phyloP scores from a whole-genome alignment of 768 basidiomycete genomes.

The Hypsizygus marmoreus region DNA sequence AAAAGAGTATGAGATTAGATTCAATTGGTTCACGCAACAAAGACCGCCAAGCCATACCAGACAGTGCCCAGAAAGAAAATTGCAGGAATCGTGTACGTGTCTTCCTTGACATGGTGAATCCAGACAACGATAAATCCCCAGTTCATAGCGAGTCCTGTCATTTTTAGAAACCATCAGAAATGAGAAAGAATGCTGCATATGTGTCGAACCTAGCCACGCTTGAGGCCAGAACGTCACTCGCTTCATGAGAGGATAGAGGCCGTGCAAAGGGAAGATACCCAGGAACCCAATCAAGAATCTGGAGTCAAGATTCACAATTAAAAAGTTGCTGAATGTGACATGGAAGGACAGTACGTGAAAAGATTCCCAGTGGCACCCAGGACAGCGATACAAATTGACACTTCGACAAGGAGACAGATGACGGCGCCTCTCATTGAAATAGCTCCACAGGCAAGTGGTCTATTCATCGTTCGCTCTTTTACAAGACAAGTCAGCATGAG shows the following conservation, averaged over 20 bases:
- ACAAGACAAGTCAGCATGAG: neutral
- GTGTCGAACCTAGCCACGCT: slow-evolving; percentile 38
- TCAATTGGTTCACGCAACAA: neutral
- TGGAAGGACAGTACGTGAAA: slow-evolving; percentile 3
- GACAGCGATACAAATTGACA: neutral
- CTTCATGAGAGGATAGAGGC: slow-evolving; percentile 44
- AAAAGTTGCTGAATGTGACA: neutral
- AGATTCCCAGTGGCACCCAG: neutral
- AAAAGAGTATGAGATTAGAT: too few relatives aligned
- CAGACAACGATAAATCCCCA: slow-evolving; percentile 24
- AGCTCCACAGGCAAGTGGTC: slow-evolving; percentile 29
- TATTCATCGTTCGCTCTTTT: slow-evolving; percentile 32
- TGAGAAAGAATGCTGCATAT: neutral
- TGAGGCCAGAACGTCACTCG: slow-evolving; percentile 44
- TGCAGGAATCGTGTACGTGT: neutral
- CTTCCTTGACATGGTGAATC: slow-evolving; percentile 15
- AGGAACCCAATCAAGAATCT: slow-evolving; percentile 21
- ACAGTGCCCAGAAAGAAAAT: slow-evolving; percentile 10
- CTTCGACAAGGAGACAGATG: slow-evolving; percentile 18
- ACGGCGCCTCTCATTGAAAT: slow-evolving; percentile 27
- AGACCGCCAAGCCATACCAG: too few relatives aligned
- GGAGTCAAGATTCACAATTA: slow-evolving; percentile 1
- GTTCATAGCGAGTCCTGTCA: slow-evolving; percentile 26
- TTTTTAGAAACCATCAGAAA: neutral
- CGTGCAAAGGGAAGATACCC: slow-evolving; percentile 25